These are phyloP conservation scores for Kodamaea arcana DNA, from an alignment of 1,139 yeast genomes.

Conservation along the genomic window DNA sequence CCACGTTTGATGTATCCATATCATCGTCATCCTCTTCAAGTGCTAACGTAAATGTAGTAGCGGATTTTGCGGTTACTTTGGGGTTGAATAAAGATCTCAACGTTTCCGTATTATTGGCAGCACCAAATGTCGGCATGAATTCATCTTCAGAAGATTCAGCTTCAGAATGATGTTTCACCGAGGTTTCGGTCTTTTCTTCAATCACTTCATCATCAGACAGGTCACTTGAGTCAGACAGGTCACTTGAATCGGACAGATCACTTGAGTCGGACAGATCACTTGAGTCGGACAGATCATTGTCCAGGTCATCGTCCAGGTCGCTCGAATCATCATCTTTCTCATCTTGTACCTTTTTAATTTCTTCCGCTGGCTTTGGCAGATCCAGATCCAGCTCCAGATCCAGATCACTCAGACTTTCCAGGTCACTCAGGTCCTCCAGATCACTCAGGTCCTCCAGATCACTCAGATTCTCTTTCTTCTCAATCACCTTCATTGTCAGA, in stretches of 20 bases:
- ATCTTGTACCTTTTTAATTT: too few species aligned
- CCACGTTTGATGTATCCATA: slow-evolving; percentile 23
- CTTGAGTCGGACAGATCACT: not conserved
- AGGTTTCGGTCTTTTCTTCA: slow-evolving; percentile 12
- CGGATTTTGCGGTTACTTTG: slow-evolving; percentile 13
- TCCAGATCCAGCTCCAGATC: not conserved
- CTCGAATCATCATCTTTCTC: too few species aligned
- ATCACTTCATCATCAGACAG: slow-evolving; percentile 1
- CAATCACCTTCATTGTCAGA: not conserved
- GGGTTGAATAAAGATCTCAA: slow-evolving; percentile 65
- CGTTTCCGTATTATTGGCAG: slow-evolving; percentile 48
- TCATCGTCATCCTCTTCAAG: slow-evolving; percentile 36
- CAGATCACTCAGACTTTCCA: slow-evolving; percentile 1
- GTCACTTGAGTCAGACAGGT: not conserved
- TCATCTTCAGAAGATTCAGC: slow-evolving; percentile 35
- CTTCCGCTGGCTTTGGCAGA: too few species aligned
- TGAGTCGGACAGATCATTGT: not conserved
- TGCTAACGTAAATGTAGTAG: slow-evolving; percentile 28
- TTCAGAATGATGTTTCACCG: too few species aligned
- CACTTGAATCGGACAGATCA: not conserved
- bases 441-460: not conserved
- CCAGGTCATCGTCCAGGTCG: not conserved
- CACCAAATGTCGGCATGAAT: slow-evolving; percentile 50
- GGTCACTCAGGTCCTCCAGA: not conserved
- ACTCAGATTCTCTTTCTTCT: not conserved